phyloP scores from a whole-genome alignment of 805 yeast species.

The Wickerhamomyces rabaulensis region DNA sequence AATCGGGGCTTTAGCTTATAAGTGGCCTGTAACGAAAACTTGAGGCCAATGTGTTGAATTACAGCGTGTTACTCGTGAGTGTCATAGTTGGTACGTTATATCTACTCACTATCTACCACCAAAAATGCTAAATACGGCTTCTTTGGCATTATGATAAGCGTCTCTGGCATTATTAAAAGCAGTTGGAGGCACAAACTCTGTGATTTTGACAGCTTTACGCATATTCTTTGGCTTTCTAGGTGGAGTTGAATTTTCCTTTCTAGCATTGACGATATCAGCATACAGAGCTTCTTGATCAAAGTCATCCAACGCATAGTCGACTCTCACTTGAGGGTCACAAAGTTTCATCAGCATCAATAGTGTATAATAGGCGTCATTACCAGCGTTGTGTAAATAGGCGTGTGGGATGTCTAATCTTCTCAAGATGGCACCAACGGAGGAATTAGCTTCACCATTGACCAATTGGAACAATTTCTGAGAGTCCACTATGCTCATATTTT shows the following conservation, averaged over 20 bases:
- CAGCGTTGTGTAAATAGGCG: conserved; percentile 62
- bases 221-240: not conserved
- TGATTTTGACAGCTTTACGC: not conserved
- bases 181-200: not conserved
- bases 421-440: conserved; percentile 42
- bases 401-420: conserved; percentile 48
- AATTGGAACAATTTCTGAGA: conserved; percentile 40
- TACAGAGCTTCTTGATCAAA: conserved; percentile 2
- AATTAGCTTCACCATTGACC: conserved; percentile 33
- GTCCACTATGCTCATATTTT: conserved; percentile 32
- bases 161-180: too few species aligned
- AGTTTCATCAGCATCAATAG: conserved; percentile 43
- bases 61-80: too few species aligned
- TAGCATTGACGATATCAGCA: not conserved
- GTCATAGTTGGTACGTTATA: too few species aligned
- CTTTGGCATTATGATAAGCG: too few species aligned
- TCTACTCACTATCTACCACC: not conserved
- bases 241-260: not conserved
- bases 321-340: conserved; percentile 42
- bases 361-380: conserved; percentile 66
- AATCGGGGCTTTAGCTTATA: too few species aligned
- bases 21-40: too few species aligned
- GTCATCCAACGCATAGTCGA: conserved; percentile 7
- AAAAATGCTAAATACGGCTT: not conserved
- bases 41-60: too few species aligned